phyloP scores from a whole-genome alignment of 805 yeast species.

The Candida boidinii region DNA sequence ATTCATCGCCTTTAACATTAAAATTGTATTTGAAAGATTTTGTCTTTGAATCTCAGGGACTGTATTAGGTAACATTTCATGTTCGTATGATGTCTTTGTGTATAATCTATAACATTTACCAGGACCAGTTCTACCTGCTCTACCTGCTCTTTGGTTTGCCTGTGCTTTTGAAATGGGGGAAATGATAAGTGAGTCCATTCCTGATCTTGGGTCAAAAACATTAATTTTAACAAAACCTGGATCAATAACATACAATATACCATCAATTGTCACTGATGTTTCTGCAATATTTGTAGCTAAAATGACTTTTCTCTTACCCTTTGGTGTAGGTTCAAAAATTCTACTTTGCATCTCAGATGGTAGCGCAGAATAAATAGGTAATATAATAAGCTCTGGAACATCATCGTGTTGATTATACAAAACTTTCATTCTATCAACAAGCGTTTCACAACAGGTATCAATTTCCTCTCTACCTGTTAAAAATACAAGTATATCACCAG shows the following conservation, averaged over 20 bases:
- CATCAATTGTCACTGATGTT: conserved; percentile 93
- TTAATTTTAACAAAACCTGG: conserved; percentile 92
- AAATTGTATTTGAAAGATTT: conserved; percentile 72
- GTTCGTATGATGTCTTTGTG: conserved; percentile 70
- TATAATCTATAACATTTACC: conserved; percentile 91
- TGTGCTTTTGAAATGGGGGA: conserved; percentile 91
- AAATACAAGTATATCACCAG: conserved; percentile 77
- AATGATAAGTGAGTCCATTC: conserved; percentile 83
- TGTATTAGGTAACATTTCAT: conserved; percentile 73
- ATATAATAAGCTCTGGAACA: conserved; percentile 57
- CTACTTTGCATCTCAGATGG: conserved; percentile 86
- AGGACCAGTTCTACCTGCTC: conserved; percentile 97
- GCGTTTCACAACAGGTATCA: conserved; percentile 75
- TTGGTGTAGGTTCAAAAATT: conserved; percentile 85
- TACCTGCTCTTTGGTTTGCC: conserved; percentile 91
- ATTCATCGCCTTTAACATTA: conserved; percentile 88
- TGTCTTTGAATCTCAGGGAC: conserved; percentile 90
- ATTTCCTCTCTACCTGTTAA: conserved; percentile 93
- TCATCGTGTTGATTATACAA: conserved; percentile 42
- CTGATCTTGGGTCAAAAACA: conserved; percentile 78
- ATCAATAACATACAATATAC: conserved; percentile 84
- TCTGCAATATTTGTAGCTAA: conserved; percentile 96
- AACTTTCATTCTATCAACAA: conserved; percentile 53
- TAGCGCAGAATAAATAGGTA: conserved; percentile 86
- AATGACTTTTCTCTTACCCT: conserved; percentile 77